Evolutionary conservation across 1,284 basidiomycete species (phyloP), one percentile per base, ranked within the genome.

Genomic region (Cutaneotrichosporon sp.): DNA sequence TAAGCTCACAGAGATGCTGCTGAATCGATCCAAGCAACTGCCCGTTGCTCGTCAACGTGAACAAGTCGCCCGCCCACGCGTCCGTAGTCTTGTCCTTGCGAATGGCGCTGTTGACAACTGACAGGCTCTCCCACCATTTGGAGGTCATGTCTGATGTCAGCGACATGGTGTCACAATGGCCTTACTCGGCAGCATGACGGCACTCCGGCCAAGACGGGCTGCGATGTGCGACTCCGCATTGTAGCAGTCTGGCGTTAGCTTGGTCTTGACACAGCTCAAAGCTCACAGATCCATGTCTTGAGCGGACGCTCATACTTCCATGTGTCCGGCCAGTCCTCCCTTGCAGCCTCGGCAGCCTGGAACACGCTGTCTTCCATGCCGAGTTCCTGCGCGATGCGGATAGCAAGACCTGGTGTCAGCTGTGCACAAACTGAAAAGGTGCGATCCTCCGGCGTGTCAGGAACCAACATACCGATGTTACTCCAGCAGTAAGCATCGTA

Each of bases 241-340:
- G 57, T 64, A 64, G 52, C 62, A 64, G 53, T 66, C 61, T 62
- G 55, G n/a, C 2, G 55, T 50, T 18, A 46, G 16, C 47, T 4
- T 30, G 13, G 13, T 31, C 14, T 14, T 30, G 26, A 5, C 5
- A 30, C 1, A 30, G 49, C 26, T 13, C 18, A 21, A 46, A 9
- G 58, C 61, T 62, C 49, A 62, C 61, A 64, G 31, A 66, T 53
- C 65, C 65, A 66, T 1, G 65, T 66, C 49, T 66, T 66, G 47
- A 66, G 55, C 46, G 46, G 52, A 2, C 65, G 61, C 22, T 56
- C 40, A 40, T 61, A 51, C 52, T 59, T 58, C 64, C 64, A 65
- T 4, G 30, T 31, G n/a, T 56, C 55, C 5, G 38, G 38, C 6
- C 2, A n/a, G 22, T 30, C 21, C 8, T 36, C 36, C 18, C 1